These are phyloP conservation scores for Glutinoglossum americanum DNA, from an alignment of 495 filamentous ascomycete species.

Conservation along the genomic window DNA sequence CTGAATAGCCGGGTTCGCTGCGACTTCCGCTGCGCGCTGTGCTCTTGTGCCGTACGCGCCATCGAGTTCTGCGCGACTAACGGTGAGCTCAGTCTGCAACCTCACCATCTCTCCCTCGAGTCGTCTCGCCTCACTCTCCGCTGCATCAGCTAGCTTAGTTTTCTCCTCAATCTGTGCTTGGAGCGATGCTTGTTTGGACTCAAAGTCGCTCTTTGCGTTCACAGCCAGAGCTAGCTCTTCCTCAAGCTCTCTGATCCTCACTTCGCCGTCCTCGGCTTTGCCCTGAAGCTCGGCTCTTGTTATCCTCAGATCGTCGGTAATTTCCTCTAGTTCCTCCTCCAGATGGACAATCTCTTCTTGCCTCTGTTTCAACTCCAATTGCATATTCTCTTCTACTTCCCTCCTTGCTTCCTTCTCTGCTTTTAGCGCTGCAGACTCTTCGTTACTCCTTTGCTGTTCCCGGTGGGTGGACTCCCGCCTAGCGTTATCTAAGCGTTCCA, in stretches of 20 bases:
- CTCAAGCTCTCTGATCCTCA: background rate
- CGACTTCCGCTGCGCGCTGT: constrained; percentile 55
- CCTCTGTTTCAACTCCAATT: constrained; percentile 5
- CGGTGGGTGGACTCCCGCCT: constrained; percentile 16
- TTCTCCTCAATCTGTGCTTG: constrained; percentile 17
- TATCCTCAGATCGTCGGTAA: constrained; percentile 15
- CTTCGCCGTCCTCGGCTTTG: background rate
- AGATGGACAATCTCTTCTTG: constrained; percentile 7
- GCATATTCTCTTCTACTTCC: background rate
- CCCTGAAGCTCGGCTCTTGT: constrained; percentile 1
- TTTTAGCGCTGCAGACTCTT: constrained; percentile 16
- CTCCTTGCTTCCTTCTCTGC: constrained; percentile 31
- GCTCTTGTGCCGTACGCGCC: constrained; percentile 68
- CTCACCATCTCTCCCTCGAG: constrained; percentile 68
- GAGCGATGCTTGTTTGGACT: background rate
- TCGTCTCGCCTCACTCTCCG: constrained; percentile 34
- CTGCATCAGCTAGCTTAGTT: constrained; percentile 12
- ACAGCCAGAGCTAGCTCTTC: background rate
- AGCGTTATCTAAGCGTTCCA: constrained; percentile 25
- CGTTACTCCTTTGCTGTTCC: constrained; percentile 16
- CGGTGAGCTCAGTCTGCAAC: constrained; percentile 73
- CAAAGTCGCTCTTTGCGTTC: constrained; percentile 1
- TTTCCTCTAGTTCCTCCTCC: constrained; percentile 14
- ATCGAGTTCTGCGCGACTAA: constrained; percentile 86
- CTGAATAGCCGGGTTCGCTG: constrained; percentile 40